Conservation (phyloP, 352 stramenopile genomes). For the Pythium grandisporangium region DNA sequence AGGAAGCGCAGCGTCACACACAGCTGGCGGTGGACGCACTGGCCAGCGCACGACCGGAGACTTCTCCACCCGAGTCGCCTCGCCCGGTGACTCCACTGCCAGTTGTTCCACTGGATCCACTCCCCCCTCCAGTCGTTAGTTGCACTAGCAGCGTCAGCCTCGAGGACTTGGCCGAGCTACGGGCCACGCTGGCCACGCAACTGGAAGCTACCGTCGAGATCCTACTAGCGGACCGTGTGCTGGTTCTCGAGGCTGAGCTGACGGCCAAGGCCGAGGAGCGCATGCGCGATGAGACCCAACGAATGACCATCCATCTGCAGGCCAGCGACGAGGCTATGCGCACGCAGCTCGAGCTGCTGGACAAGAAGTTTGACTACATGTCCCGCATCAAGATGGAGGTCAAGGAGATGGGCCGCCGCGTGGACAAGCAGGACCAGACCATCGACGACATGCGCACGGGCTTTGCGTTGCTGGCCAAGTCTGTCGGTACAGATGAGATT, state of each 20-base stretch:
- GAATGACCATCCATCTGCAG: constrained; percentile 14
- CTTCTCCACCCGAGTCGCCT: background rate
- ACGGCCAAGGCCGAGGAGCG: constrained; percentile 14
- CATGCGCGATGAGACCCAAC: constrained; percentile 19
- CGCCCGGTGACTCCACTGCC: background rate
- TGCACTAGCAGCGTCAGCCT: too few species aligned
- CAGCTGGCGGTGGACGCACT: constrained; percentile 8
- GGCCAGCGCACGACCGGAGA: constrained; percentile 7
- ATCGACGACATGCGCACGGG: constrained; percentile 49
- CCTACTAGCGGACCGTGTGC: constrained; percentile 14
- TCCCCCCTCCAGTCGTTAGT: too few species aligned
- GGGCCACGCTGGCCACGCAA: constrained; percentile 6
- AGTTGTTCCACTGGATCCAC: too few species aligned
- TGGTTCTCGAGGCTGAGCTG: constrained; percentile 21
- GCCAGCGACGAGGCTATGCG: constrained; percentile 37
- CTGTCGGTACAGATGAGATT: constrained; percentile 51
- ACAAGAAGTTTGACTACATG: constrained; percentile 67
- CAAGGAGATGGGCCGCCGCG: constrained; percentile 42
- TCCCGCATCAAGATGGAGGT: constrained; percentile 68
- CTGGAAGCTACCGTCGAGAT: constrained; percentile 14
- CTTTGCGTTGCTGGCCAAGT: constrained; percentile 54
- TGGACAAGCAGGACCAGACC: constrained; percentile 52
- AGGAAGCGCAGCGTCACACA: constrained; percentile 18
- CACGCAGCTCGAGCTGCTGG: constrained; percentile 38
- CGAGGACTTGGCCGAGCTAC: constrained; percentile 3